Evolutionary conservation across 352 stramenopile genomes (phyloP).

Genomic region (Pythium aphanidermatum): DNA sequence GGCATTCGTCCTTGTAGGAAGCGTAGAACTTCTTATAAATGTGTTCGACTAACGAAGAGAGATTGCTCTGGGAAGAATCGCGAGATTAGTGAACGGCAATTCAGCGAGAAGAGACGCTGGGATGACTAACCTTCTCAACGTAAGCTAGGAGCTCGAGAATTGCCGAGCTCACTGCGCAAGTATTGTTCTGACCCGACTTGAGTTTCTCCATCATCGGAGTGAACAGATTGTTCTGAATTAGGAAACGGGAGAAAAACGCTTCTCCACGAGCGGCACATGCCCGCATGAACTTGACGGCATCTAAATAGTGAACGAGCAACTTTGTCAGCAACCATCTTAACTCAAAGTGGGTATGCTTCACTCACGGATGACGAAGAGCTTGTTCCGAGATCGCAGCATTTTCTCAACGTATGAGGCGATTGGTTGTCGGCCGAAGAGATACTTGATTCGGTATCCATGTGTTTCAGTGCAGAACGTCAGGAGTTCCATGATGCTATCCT

Average conservation of each 20-base stretch:
- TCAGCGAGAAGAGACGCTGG: background rate
- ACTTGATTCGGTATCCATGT: conserved; percentile 84
- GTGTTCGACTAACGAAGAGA: conserved; percentile 66
- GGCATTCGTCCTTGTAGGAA: conserved; percentile 60
- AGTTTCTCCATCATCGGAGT: conserved; percentile 48
- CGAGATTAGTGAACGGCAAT: conserved; percentile 1
- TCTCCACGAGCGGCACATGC: conserved; percentile 67
- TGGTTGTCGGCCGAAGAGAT: conserved; percentile 75
- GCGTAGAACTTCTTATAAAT: conserved; percentile 78
- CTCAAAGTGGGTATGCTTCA: conserved; percentile 3
- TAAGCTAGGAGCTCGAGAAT: conserved; percentile 70
- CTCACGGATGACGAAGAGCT: conserved; percentile 78
- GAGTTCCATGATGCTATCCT: conserved; percentile 81
- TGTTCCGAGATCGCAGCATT: conserved; percentile 80
- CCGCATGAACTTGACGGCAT: conserved; percentile 74
- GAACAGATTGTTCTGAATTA: conserved; percentile 75
- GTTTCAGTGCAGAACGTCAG: conserved; percentile 83
- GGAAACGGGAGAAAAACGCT: conserved; percentile 76
- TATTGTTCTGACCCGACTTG: conserved; percentile 41
- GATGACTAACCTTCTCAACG: conserved; percentile 55
- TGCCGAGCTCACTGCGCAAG: conserved; percentile 55
- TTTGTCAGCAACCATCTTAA: background rate
- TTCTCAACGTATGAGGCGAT: conserved; percentile 65
- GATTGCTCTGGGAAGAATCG: conserved; percentile 37
- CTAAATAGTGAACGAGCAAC: conserved; percentile 18